Percentiles rank a stretch among this genome's conserved stretches.
These are phyloP conservation scores for Malus hybrid DNA, from an alignment of 331 rosid genomes.

Conservation along the genomic window DNA sequence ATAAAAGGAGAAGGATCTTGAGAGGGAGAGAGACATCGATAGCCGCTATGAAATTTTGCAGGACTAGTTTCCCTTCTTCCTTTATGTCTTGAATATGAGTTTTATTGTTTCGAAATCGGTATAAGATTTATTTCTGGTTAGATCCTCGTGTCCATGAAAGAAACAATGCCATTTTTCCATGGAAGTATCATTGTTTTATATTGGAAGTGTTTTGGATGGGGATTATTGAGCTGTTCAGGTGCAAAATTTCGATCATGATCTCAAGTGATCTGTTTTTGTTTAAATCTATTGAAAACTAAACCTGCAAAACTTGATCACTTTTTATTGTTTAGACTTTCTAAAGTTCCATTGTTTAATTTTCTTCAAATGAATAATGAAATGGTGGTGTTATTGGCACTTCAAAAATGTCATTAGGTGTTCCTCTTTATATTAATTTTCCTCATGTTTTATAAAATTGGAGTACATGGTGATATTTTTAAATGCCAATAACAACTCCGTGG, in stretches of 20 bases:
- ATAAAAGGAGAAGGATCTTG: constrained; percentile 32
- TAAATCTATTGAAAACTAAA: not conserved
- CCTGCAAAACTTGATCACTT: constrained; percentile 1
- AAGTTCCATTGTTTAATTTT: not conserved
- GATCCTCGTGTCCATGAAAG: constrained; percentile 21
- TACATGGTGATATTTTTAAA: not conserved
- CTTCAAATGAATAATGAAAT: constrained; percentile 7
- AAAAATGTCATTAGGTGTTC: not conserved
- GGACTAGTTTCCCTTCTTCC: constrained; percentile 48
- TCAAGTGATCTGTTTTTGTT: not conserved
- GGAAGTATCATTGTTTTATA: not conserved
- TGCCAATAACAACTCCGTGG: not conserved
- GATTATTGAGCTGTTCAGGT: not conserved
- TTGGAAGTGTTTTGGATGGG: not conserved
- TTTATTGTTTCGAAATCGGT: constrained; percentile 16
- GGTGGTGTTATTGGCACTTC: not conserved
- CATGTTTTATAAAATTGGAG: not conserved
- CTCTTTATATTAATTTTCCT: not conserved
- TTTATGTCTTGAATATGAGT: constrained; percentile 33
- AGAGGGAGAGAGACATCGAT: constrained; percentile 8
- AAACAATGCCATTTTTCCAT: constrained; percentile 14
- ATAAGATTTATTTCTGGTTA: constrained; percentile 20
- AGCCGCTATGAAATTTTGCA: constrained; percentile 44
- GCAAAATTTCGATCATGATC: not conserved
- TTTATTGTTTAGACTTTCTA: not conserved